Evolutionary conservation across 116 monocot species (phyloP).

Genomic region (Phalaenopsis hybrid): DNA sequence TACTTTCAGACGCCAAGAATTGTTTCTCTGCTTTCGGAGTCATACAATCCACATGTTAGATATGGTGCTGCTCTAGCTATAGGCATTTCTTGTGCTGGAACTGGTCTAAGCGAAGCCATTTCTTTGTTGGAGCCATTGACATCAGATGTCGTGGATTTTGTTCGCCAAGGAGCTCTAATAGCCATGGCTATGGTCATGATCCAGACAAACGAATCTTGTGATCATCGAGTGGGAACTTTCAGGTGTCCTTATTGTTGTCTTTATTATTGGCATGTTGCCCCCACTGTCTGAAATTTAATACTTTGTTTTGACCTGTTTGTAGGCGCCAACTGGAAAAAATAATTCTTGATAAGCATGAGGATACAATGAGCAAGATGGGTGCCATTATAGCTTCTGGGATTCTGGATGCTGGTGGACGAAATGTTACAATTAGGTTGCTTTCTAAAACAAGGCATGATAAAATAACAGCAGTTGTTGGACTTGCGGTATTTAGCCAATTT

Average conservation of each 20-base stretch:
- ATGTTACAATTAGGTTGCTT: constrained; percentile 87
- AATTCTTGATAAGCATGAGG: constrained; percentile 96
- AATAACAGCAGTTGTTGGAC: constrained; percentile 89
- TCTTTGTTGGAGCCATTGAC: constrained; percentile 95
- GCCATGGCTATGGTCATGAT: constrained; percentile 99
- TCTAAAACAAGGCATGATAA: constrained; percentile 90
- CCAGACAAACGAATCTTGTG: constrained; percentile 88
- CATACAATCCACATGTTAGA: constrained; percentile 97
- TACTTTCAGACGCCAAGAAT: constrained; percentile 80
- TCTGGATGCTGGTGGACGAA: constrained; percentile 97
- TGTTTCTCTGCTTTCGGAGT: constrained; percentile 92
- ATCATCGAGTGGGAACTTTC: constrained; percentile 91
- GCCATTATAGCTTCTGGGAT: constrained; percentile 96
- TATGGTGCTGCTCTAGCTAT: constrained; percentile 99
- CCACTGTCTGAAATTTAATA: constrained; percentile 1
- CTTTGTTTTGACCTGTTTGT: constrained; percentile 11
- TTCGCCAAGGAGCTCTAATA: constrained; percentile 94
- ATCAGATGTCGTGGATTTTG: constrained; percentile 98
- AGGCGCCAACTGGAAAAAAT: constrained; percentile 95
- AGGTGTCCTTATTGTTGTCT: constrained; percentile 31
- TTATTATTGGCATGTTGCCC: not conserved
- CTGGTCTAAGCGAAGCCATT: constrained; percentile 84
- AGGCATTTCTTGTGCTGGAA: constrained; percentile 96
- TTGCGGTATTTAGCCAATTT: constrained; percentile 98
- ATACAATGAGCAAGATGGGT: constrained; percentile 99